Percentiles rank a stretch among this genome's conserved stretches.
Conservation (phyloP, 768 basidiomycete species). For the Amanita inopinata region DNA sequence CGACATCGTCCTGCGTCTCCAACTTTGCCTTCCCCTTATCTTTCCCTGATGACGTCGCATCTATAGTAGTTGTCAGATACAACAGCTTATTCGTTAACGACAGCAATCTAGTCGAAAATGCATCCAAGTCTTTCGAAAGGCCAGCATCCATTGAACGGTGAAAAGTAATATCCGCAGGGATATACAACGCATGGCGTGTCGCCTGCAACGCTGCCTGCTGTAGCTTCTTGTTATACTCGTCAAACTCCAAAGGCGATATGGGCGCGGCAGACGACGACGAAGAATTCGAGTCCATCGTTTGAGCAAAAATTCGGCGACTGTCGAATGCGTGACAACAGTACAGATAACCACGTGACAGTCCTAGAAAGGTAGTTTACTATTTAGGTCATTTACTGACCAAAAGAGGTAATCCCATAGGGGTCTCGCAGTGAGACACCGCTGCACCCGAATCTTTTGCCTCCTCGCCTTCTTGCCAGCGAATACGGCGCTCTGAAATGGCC, state of each 20-base stretch:
- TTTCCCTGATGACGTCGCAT: constrained; percentile 17
- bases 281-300: constrained; percentile 10
- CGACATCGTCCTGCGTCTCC: constrained; percentile 66
- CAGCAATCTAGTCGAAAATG: constrained; percentile 56
- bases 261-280: constrained; percentile 7
- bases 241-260: constrained; percentile 24
- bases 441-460: neutral
- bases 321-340: neutral
- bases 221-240: constrained; percentile 43
- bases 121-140: constrained; percentile 64
- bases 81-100: constrained; percentile 58
- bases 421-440: neutral
- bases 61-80: constrained; percentile 35
- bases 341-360: neutral
- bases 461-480: too few species aligned
- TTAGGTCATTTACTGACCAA: constrained; percentile 3
- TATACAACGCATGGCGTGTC: constrained; percentile 48
- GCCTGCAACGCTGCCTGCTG: constrained; percentile 55
- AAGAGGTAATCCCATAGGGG: neutral
- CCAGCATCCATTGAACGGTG: constrained; percentile 76
- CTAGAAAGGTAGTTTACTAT: neutral
- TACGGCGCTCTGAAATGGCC: too few species aligned
- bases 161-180: constrained; percentile 76
- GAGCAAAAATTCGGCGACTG: neutral
- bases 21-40: constrained; percentile 45